A percentile compares a stretch with the other conserved stretches of the same genome.
Conservation (phyloP, 345 rosid species). For the Odontarrhena argentea region DNA sequence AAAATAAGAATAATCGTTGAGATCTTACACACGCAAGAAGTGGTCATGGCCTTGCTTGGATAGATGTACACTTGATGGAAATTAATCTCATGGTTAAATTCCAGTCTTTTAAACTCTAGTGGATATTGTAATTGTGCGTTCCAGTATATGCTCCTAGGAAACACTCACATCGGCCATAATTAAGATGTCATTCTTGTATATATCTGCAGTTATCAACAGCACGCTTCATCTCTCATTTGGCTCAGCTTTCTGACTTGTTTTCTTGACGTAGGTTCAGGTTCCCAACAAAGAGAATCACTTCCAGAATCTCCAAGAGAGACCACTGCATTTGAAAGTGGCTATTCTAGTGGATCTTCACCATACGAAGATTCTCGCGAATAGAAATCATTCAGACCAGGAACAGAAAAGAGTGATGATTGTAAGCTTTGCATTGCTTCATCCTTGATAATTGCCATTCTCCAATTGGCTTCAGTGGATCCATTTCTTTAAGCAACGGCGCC, state of each 20-base stretch:
- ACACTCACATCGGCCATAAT: not conserved
- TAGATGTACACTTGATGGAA: no score
- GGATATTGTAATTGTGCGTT: not conserved
- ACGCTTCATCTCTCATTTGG: not conserved
- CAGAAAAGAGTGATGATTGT: not conserved
- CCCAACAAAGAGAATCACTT: constrained; percentile 71
- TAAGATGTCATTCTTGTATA: not conserved
- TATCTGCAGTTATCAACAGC: not conserved
- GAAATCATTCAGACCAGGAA: not conserved
- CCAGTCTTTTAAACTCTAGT: not conserved
- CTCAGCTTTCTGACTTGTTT: constrained; percentile 9
- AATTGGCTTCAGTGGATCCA: not conserved
- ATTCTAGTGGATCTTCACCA: constrained; percentile 77
- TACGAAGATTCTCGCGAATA: constrained; percentile 77
- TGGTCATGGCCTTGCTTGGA: not conserved
- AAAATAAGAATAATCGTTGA: not conserved
- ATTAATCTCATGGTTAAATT: no score
- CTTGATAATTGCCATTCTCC: no score
- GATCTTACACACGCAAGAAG: not conserved
- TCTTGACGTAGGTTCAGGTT: constrained; percentile 63
- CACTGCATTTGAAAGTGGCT: constrained; percentile 69
- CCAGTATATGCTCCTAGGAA: not conserved
- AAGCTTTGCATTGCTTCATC: not conserved
- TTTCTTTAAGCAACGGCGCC: not conserved
- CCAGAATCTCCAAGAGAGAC: constrained; percentile 81